Conservation (phyloP, 2,329 filamentous ascomycete genomes). For the Sclerotinia trifoliorum region DNA sequence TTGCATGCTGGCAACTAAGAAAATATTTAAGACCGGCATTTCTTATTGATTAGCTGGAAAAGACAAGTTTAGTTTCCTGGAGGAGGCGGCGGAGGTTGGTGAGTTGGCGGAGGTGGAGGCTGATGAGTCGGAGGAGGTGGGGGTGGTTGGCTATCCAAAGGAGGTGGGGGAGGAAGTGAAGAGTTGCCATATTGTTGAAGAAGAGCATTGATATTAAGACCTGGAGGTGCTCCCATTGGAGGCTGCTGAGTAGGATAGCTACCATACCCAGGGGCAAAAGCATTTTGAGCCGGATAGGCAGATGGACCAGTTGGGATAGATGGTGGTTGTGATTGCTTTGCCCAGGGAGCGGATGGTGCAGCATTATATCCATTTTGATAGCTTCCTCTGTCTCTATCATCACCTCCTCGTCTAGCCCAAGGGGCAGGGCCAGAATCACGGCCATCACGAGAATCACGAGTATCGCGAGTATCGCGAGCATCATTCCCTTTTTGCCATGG, state of each 20-base stretch:
- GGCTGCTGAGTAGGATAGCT: slow-evolving; percentile 44
- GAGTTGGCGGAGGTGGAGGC: slow-evolving; percentile 58
- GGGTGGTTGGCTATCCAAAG: slow-evolving; percentile 34
- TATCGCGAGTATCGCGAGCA: slow-evolving; percentile 40
- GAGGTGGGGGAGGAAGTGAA: slow-evolving; percentile 54
- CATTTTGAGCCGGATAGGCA: slow-evolving; percentile 45
- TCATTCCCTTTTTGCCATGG: slow-evolving; percentile 62
- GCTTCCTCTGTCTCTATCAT: slow-evolving; percentile 46
- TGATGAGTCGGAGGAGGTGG: slow-evolving; percentile 52
- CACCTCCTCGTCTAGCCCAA: slow-evolving; percentile 59
- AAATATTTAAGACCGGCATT: background rate
- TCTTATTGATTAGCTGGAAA: background rate
- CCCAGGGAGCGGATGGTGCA: slow-evolving; percentile 51
- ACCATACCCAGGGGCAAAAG: slow-evolving; percentile 45
- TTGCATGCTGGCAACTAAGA: background rate
- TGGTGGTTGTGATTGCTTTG: slow-evolving; percentile 40
- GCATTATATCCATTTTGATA: slow-evolving; percentile 48
- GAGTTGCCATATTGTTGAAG: slow-evolving; percentile 60
- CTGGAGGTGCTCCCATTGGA: slow-evolving; percentile 46
- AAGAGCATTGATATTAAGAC: slow-evolving; percentile 53
- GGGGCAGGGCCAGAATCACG: slow-evolving; percentile 51
- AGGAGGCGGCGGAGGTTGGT: slow-evolving; percentile 32
- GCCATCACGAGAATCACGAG: slow-evolving; percentile 26
- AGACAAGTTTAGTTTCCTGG: slow-evolving; percentile 15
- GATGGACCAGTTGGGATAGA: slow-evolving; percentile 35